These are phyloP conservation scores for Sporisorium graminicola DNA, from an alignment of 1,284 basidiomycete species.

Conservation along the genomic window DNA sequence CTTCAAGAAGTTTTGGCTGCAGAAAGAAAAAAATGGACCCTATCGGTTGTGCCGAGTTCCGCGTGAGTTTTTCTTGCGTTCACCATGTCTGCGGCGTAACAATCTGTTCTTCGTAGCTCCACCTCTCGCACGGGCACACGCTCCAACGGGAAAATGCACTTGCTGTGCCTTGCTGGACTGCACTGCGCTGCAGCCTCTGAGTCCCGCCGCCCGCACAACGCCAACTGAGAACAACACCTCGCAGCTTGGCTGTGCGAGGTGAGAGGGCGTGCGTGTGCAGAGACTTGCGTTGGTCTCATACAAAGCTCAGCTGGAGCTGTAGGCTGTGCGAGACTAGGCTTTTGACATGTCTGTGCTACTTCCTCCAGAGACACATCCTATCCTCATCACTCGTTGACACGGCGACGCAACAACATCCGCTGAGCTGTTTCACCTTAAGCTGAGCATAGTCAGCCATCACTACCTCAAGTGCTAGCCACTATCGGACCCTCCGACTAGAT, in stretches of 20 bases:
- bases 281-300: slow-evolving; percentile 6
- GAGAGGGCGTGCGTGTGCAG: neutral
- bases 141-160: neutral
- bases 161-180: neutral
- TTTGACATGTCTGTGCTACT: neutral
- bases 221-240: slow-evolving; percentile 12
- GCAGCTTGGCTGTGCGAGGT: slow-evolving; percentile 4
- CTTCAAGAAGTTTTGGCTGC: slow-evolving; percentile 14
- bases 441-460: neutral
- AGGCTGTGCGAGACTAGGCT: slow-evolving; percentile 8
- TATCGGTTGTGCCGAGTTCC: slow-evolving; percentile 24
- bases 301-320: slow-evolving; percentile 16
- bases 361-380: neutral
- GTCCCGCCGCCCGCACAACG: slow-evolving; percentile 18
- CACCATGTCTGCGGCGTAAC: neutral
- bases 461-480: too few species aligned
- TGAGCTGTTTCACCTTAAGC: neutral
- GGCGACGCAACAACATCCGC: neutral
- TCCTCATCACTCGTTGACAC: neutral
- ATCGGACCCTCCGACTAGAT: slow-evolving; percentile 2
- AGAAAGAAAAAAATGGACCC: slow-evolving; percentile 25
- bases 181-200: slow-evolving; percentile 9
- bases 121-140: slow-evolving; percentile 7
- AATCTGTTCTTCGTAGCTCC: neutral
- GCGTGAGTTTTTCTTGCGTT: neutral